Base-by-base conservation (phyloP, 768 basidiomycete genomes). In the Lactifluus piperatus region DNA sequence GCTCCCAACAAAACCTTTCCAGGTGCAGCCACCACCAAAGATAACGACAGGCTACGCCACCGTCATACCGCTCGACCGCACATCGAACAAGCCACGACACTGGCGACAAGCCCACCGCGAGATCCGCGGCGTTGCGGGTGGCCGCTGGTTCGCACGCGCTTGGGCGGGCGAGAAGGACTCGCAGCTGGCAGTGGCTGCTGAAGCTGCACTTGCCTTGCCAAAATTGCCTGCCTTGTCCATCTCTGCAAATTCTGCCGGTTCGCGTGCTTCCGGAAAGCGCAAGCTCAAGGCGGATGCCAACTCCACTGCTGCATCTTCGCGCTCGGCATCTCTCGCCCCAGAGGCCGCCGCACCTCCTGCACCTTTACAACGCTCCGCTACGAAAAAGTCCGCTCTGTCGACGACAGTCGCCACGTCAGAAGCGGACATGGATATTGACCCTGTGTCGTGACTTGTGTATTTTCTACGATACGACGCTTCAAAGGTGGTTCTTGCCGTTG, bases 121-220 rank as follows among this genome's bases (percentile, higher is more conserved):
- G 71, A 81, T 91, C 52, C 77, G 87, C 37, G 89, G 89, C 7
- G 88, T 91, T 52, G 88, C 84, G 20, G 89, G 89, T 13, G 89
- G 89, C 1, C 81, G 88, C 41, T 91, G 89, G 89, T 85, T 90
- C 64, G 73, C 82, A 6, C 79, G 79, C 32, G 73, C 85, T n/a
- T 91, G 88, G 88, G 86, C 88, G n/a, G 89, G 88, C 24, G 84
- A 84, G 61, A 89, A 87, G 69, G 86, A 89, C 51, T 88, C 86
- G 10, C 79, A 85, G 51, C 83, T 79, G 58, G 79, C 83, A 6
- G 36, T 44, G 1, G 62, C 60, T 4, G 24, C 61, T 3, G 54
- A 56, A 22, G 54, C 62, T 1, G 54, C 57, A 10, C 54, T 65
- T 22, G 54, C 58, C 18, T 36, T 60, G 10, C 64, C 64, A 2